Conservation (phyloP, 148 eudicot species). For the Arbutus unedo region DNA sequence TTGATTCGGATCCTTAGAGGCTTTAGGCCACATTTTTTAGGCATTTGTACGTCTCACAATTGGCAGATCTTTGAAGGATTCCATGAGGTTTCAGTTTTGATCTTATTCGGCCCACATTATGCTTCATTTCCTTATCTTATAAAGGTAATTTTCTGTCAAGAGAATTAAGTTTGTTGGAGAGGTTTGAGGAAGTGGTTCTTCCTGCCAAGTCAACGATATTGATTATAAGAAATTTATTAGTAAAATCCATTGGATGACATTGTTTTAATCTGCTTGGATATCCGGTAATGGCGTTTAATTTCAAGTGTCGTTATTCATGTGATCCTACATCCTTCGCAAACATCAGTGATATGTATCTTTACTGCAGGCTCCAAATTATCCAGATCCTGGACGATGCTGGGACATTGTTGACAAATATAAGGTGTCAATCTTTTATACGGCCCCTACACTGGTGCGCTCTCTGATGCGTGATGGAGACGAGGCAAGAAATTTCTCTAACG, state of each 20-base stretch:
- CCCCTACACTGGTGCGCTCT: constrained; percentile 93
- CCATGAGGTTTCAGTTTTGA: neutral
- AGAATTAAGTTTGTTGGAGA: neutral
- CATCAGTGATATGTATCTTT: constrained; percentile 6
- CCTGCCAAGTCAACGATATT: constrained; percentile 6
- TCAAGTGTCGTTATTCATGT: neutral
- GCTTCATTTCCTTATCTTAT: neutral
- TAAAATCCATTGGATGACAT: neutral
- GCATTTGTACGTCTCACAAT: neutral
- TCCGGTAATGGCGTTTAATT: neutral
- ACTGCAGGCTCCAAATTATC: constrained; percentile 90
- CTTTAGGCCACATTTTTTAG: neutral
- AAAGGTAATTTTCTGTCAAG: neutral
- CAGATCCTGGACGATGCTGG: constrained; percentile 96
- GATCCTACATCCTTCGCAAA: constrained; percentile 6
- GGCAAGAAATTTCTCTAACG: constrained; percentile 40
- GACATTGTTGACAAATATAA: constrained; percentile 95
- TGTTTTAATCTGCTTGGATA: constrained; percentile 7
- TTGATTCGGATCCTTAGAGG: neutral
- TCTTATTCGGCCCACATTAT: neutral
- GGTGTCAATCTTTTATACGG: constrained; percentile 89
- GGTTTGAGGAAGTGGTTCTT: constrained; percentile 1
- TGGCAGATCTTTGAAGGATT: constrained; percentile 3
- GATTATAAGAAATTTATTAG: neutral
- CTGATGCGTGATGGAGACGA: constrained; percentile 92